Percentiles rank a stretch among this genome's conserved stretches.
phyloP scores from a whole-genome alignment of 768 basidiomycete species.

The Russula sp. region DNA sequence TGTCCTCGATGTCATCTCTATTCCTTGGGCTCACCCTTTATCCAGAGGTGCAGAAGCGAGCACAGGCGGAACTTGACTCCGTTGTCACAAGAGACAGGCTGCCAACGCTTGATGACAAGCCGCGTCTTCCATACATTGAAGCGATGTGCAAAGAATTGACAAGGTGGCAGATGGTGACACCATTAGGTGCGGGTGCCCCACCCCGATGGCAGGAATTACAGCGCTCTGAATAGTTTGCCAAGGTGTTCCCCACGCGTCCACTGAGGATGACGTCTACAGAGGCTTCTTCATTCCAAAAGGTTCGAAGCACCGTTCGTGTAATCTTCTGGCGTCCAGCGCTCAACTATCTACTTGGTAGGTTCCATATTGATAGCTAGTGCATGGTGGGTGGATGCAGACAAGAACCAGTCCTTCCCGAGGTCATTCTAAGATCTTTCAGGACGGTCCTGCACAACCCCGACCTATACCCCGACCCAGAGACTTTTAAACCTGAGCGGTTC shows the following conservation, averaged over 20 bases:
- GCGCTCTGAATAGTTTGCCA: neutral
- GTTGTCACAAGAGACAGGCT: slow-evolving; percentile 11
- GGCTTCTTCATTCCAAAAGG: slow-evolving; percentile 20
- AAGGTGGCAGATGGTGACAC: slow-evolving; percentile 7
- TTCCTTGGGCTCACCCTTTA: no score
- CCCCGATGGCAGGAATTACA: neutral
- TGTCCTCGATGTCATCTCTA: no score
- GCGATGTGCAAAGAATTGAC: slow-evolving; percentile 13
- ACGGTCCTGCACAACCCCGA: slow-evolving; percentile 8
- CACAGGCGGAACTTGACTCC: no score
- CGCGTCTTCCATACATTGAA: slow-evolving; percentile 12
- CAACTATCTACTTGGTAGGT: neutral
- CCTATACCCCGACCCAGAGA: slow-evolving; percentile 10
- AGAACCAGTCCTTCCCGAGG: neutral
- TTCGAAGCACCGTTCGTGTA: neutral
- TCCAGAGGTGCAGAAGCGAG: no score
- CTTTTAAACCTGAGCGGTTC: slow-evolving; percentile 2
- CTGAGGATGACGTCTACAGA: slow-evolving; percentile 9
- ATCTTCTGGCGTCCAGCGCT: neutral
- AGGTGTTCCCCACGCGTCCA: slow-evolving; percentile 9
- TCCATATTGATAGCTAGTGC: neutral
- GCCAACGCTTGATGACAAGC: slow-evolving; percentile 10
- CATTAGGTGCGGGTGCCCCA: neutral
- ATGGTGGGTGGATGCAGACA: neutral
- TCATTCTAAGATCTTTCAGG: neutral